Evolutionary conservation across 148 eudicot species (phyloP), one percentile per base, ranked within the genome.

Genomic region (Suaeda aralocaspica): DNA sequence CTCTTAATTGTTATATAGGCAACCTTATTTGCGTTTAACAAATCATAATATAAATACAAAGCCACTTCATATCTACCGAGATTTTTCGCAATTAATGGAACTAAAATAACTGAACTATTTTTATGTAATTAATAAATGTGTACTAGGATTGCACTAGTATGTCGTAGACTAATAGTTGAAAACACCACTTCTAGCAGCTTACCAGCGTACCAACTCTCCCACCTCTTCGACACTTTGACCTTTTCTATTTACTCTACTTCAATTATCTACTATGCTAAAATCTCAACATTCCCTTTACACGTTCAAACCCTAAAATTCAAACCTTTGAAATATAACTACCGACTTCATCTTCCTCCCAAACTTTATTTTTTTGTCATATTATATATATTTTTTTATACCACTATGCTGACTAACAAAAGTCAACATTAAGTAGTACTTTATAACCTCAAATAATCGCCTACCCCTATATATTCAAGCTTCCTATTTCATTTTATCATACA

Each of bases 151-250:
- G 44, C 34, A 25, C 33, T 0, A 30, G 26, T 29, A 12, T 13
- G 46, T 19, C n/a, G 22, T 29, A 9, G 46, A 29, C 22, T 12
- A 9, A 7, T 1, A 12, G 50, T 41, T 73, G 69, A 64, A 73
- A 73, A 67, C 44, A 50, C 45, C 39, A 64, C 22, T 51, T 26
- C 25, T 30, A 50, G 67, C 26, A 42, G 28, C 39, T 9, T 28
- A 50, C 39, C 44, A 51, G 72, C 53, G 22, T 18, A 75, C 73
- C 78, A 68, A 75, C 59, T 53, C 72, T 64, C 68, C 26, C 51
- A 41, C 69, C 74, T 53, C 55, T 56, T 66, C 74, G 46, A 64
- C 79, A 33, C 29, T 64, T 76, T 76, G 74, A 70, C 74, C 56
- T 59, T 0, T 50, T 69, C 58, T 18, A 24, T 18, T 9, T 15